Base-by-base conservation (phyloP, 805 yeast genomes). In the Metschnikowia drakensbergensis region DNA sequence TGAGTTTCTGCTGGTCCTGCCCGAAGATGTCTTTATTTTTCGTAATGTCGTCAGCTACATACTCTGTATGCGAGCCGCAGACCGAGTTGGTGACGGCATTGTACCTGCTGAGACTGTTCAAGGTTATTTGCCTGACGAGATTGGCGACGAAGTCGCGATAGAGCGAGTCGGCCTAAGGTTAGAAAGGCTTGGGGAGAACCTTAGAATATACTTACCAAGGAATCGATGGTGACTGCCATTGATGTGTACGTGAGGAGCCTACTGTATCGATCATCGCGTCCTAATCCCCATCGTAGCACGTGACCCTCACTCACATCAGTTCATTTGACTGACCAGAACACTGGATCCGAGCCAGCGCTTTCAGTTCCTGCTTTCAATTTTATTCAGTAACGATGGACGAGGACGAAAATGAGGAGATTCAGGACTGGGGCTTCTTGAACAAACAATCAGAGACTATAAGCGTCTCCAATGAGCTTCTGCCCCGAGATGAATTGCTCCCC, bases 391-490 rank as follows among this genome's bases (percentile, higher is more conserved):
- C 26, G 8, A 55, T 52, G 58, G 40, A 52, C 3, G 52, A 47
- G 7, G 54, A 54, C 6, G 58, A 55, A 28, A 46, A 22, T 6
- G 84, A 79, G 38, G 75, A 70, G 37, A 57, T 67, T 4, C 82
- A 76, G 52, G 84, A 82, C 52, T 82, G 87, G 87, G 67, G 75
- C 8, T 61, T 48, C 6, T 48, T 62, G 33, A 55, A 56, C 33
- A 42, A 47, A 11, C 41, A 35, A 7, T 11, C 23, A 5, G 48
- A 42, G 17, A n/a, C 38, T 3, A 23, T 42, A 6, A 11, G 25
- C 11, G 4, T 22, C 8, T 25, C 37, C 9, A 37, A 35, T 3
- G 46, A 31, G 7, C 13, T 10, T 11, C 32, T 11, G 13, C 28
- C 23, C 41, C 42, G 47, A 11, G 60, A 51, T 36, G 65, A 51